Evolutionary conservation across 1,284 basidiomycete species (phyloP), one percentile per base, ranked within the genome.

Genomic region (Amylostereum areolatum): DNA sequence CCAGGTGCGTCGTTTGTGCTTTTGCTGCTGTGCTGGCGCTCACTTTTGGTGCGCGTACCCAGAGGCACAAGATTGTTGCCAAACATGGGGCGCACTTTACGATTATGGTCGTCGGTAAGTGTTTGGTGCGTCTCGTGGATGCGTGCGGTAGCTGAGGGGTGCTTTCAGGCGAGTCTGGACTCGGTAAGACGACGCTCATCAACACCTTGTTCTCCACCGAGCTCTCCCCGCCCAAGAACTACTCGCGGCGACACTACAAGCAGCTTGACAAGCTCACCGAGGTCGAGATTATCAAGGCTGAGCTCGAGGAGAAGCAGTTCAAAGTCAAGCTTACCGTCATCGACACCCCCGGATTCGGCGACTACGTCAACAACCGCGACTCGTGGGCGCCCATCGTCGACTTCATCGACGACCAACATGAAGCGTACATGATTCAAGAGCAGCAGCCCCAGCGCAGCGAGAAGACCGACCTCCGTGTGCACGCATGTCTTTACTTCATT

Each of bases 141-240:
- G 5, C 25, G 4, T 28, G 5, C 6, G 25, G 41, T 43, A 28
- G 27, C 4, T 6, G 9, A 11, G 33, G 33, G n/a, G 8, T 35
- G n/a, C n/a, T 35, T n/a, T 8, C 66, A 94, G 91, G 93, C 68
- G 94, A 97, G 73, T 93, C 91, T 55, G 94, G 94, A 51, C 74
- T 97, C 52, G 94, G 94, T 49, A 97, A 97, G 74, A 94, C 92
- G 41, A 95, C 92, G 1, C 80, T 95, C 67, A 94, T 99, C 79
- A 99, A 99, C 79, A 99, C 96, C 35, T 87, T 99, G 59, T 99
- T 99, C 74, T 92, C 93, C 37, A 99, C 96, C 52, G 96, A 99
- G 76, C 81, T 99, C 49, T 94, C 92, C 6, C 78, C 90, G 4
- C 66, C 87, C 46, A 94, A 96, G 76, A 95, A 96, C 77, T 96